These are phyloP conservation scores for Penicillium soppii DNA, from an alignment of 495 filamentous ascomycete species.

Conservation along the genomic window DNA sequence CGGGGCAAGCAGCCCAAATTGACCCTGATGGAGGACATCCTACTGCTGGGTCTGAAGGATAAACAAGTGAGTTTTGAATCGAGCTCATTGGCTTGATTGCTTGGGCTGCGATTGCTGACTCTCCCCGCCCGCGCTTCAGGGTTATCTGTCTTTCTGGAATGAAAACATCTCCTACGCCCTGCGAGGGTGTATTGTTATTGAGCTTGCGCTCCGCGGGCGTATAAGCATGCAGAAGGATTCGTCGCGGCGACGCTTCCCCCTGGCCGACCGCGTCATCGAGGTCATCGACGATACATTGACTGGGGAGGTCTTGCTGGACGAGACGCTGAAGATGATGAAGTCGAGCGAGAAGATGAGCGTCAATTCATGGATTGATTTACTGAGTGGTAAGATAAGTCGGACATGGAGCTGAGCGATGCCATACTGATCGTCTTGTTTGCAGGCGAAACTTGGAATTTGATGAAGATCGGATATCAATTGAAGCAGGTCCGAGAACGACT, in stretches of 20 bases:
- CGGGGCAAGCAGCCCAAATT: slow-evolving; percentile 96
- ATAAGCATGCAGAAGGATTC: slow-evolving; percentile 99
- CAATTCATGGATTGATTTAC: slow-evolving; percentile 94
- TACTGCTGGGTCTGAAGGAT: slow-evolving; percentile 93
- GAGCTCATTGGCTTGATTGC: neutral
- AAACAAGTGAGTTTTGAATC: slow-evolving; percentile 72
- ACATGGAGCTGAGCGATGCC: neutral
- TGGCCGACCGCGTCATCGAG: slow-evolving; percentile 91
- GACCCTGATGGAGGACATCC: slow-evolving; percentile 96
- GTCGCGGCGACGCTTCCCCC: slow-evolving; percentile 83
- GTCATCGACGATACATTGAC: slow-evolving; percentile 97
- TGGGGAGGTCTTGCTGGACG: slow-evolving; percentile 95
- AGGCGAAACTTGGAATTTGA: slow-evolving; percentile 99
- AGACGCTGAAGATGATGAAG: slow-evolving; percentile 99
- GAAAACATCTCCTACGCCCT: slow-evolving; percentile 99
- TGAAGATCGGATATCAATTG: slow-evolving; percentile 99
- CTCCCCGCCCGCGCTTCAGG: slow-evolving; percentile 49
- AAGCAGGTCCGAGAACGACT: slow-evolving; percentile 98
- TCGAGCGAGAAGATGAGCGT: slow-evolving; percentile 99
- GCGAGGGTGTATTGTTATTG: slow-evolving; percentile 95
- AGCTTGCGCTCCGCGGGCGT: slow-evolving; percentile 91
- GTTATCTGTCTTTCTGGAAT: slow-evolving; percentile 99
- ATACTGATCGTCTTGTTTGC: slow-evolving; percentile 21
- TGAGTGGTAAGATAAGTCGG: slow-evolving; percentile 70
- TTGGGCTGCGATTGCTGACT: slow-evolving; percentile 20